Evolutionary conservation across 1,284 basidiomycete species (phyloP), one percentile per base, ranked within the genome.

Genomic region (Hemileia vastatrix): DNA sequence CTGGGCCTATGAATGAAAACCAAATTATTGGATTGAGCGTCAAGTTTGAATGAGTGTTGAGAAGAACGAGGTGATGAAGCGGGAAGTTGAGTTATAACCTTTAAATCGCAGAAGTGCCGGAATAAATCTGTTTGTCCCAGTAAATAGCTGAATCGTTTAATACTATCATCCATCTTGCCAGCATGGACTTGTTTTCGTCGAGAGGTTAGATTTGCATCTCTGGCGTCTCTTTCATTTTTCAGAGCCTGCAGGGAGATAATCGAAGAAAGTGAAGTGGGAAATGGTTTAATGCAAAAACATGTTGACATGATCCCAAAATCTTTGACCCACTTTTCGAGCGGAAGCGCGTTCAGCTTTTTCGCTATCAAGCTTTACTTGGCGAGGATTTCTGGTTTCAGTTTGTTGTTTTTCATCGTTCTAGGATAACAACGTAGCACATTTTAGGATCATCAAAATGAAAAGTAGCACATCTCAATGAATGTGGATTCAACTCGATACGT

Each of bases 41-140:
- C n/a, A n/a, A n/a, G n/a, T n/a, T n/a, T n/a, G n/a, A n/a, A n/a
- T n/a, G n/a, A n/a, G n/a, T n/a, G n/a, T n/a, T n/a, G n/a, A n/a
- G n/a, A n/a, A n/a, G n/a, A n/a, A n/a, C n/a, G n/a, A n/a, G n/a
- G n/a, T n/a, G n/a, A n/a, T n/a, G n/a, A n/a, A n/a, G n/a, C n/a
- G n/a, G n/a, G n/a, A 18, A 9, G 21, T 94, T 93, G 77, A 94
- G 86, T 73, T 94, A 89, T 6, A 94, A 63, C 60, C 52, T 65
- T 65, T 15, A 65, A 51, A 51, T 61, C 57, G 49, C 48, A 88
- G 71, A 96, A 96, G 76, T 95, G 92, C 70, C 90, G 88, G 80
- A 96, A 96, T 15, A 95, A 80, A 69, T 96, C 93, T 0, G 91
- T 96, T 77, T 96, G 91, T 5, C 92, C 93, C 0, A 96, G 82